phyloP scores from a whole-genome alignment of 2,329 filamentous ascomycete genomes.

The Neobulgaria alba region DNA sequence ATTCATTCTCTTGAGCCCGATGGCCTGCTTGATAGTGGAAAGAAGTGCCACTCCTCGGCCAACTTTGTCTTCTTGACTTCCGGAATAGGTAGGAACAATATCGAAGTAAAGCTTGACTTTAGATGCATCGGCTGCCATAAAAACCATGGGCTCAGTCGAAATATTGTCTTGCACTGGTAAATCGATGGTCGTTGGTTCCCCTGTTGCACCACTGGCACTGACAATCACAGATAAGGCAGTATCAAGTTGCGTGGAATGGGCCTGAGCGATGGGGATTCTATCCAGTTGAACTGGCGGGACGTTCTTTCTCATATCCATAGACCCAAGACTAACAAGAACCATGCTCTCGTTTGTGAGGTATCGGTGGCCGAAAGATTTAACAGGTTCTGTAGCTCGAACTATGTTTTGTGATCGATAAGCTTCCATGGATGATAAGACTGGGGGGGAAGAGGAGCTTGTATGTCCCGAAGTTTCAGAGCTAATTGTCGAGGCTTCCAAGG shows the following conservation, averaged over 20 bases:
- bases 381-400: constrained; percentile 56
- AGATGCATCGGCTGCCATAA: constrained; percentile 66
- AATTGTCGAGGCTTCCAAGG: constrained; percentile 11
- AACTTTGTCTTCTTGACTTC: constrained; percentile 78
- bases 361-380: constrained; percentile 93
- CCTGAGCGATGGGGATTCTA: constrained; percentile 76
- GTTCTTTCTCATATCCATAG: constrained; percentile 85
- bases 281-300: constrained; percentile 78
- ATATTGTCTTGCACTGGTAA: constrained; percentile 91
- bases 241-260: constrained; percentile 87
- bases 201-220: constrained; percentile 73
- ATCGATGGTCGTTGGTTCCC: constrained; percentile 84
- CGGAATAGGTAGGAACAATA: constrained; percentile 90
- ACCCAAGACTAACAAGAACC: constrained; percentile 85
- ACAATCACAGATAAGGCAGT: constrained; percentile 89
- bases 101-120: constrained; percentile 91
- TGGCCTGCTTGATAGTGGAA: constrained; percentile 71
- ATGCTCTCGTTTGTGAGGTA: constrained; percentile 86
- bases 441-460: constrained; percentile 33
- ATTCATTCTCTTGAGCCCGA: constrained; percentile 82
- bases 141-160: constrained; percentile 85
- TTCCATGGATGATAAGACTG: constrained; percentile 52
- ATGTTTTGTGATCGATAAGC: constrained; percentile 41
- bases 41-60: constrained; percentile 84
- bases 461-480: constrained; percentile 21